A percentile compares a stretch with the other conserved stretches of the same genome.
Conservation (phyloP, 495 filamentous ascomycete genomes). For the Hypoxylon fragiforme region DNA sequence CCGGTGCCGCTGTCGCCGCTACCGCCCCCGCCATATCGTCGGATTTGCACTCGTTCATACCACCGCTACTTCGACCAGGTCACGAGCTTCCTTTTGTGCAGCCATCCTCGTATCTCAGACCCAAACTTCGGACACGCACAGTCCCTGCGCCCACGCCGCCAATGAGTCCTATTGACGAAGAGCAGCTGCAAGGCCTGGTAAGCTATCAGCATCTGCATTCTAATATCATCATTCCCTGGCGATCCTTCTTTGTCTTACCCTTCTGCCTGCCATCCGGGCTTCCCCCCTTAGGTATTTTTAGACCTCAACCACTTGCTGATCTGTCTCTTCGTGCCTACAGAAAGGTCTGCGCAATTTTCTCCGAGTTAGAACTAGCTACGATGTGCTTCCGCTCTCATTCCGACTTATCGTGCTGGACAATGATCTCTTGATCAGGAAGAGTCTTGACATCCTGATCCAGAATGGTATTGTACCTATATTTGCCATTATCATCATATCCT, state of each 20-base stretch:
- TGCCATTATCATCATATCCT: background rate
- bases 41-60: conserved; percentile 29
- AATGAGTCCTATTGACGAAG: conserved; percentile 78
- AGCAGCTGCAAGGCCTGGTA: conserved; percentile 92
- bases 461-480: conserved; percentile 65
- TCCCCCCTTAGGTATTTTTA: background rate
- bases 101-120: conserved; percentile 84
- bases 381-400: conserved; percentile 97
- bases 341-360: conserved; percentile 92
- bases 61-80: conserved; percentile 37
- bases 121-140: conserved; percentile 56
- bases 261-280: conserved; percentile 1
- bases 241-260: background rate
- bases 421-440: conserved; percentile 93
- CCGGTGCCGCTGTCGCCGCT: background rate
- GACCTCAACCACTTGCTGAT: conserved; percentile 9
- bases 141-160: conserved; percentile 54
- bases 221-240: background rate
- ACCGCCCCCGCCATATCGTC: conserved; percentile 25
- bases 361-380: conserved; percentile 94
- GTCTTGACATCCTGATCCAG: conserved; percentile 92
- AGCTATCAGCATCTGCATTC: conserved; percentile 37
- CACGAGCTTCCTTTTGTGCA: conserved; percentile 67
- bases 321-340: conserved; percentile 50
- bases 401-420: conserved; percentile 96